A percentile compares a stretch with the other conserved stretches of the same genome.
These are phyloP conservation scores for Malassezia equina DNA, from an alignment of 1,284 basidiomycete species.

Conservation along the genomic window DNA sequence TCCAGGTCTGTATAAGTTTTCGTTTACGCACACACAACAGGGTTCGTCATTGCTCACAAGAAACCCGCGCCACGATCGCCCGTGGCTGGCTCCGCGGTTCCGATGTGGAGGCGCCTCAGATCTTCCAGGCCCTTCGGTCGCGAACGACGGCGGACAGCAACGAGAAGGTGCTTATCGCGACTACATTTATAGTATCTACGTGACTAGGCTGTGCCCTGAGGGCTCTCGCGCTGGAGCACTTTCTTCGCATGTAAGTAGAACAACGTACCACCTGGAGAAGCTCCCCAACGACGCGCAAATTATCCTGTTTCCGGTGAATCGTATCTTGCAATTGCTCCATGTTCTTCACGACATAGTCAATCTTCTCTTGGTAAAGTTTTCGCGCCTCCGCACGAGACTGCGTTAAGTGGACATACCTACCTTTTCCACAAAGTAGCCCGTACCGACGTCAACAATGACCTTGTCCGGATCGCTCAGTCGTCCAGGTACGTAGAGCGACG, in stretches of 20 bases:
- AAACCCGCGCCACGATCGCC: no score
- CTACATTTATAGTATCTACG: not conserved
- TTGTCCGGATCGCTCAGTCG: conserved; percentile 70
- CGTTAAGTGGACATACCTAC: conserved; percentile 50
- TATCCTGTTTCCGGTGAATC: conserved; percentile 42
- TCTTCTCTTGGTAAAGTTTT: conserved; percentile 37
- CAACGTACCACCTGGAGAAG: conserved; percentile 39
- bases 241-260: not conserved
- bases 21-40: conserved; percentile 14
- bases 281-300: conserved; percentile 39
- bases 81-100: no score
- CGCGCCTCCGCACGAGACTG: conserved; percentile 35
- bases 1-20: conserved; percentile 25
- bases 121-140: not conserved
- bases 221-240: conserved; percentile 1
- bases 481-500: conserved; percentile 88
- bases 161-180: not conserved
- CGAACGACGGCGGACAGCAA: not conserved
- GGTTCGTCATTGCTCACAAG: conserved; percentile 12
- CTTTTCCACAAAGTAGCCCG: conserved; percentile 92
- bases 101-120: not conserved
- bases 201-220: not conserved
- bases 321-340: conserved; percentile 44
- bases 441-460: conserved; percentile 89
- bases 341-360: conserved; percentile 38